A percentile compares a stretch with the other conserved stretches of the same genome.
Evolutionary conservation across 805 yeast genomes (phyloP).

Genomic region (Lipomyces japonicus): DNA sequence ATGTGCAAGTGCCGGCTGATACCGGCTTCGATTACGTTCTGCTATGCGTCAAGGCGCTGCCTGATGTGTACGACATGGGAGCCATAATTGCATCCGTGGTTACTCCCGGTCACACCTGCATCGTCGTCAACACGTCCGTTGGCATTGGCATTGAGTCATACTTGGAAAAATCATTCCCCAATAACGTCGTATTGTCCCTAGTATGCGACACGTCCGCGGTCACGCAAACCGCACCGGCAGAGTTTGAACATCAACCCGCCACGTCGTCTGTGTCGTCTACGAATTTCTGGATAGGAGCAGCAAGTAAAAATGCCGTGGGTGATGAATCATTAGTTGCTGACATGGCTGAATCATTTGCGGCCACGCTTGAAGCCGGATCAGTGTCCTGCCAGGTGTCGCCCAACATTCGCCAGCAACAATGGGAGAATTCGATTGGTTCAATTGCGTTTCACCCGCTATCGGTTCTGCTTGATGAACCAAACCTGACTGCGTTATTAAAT

Average conservation of each 20-base stretch:
- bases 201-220: constrained; percentile 42
- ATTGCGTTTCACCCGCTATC: constrained; percentile 27
- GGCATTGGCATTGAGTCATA: constrained; percentile 63
- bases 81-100: constrained; percentile 52
- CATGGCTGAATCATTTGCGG: constrained; percentile 28
- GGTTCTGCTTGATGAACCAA: constrained; percentile 29
- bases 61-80: constrained; percentile 55
- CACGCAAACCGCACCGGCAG: constrained; percentile 27
- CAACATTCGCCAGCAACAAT: constrained; percentile 29
- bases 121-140: constrained; percentile 48
- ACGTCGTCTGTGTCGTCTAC: constrained; percentile 3
- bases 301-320: background rate
- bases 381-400: constrained; percentile 21
- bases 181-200: constrained; percentile 54
- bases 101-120: constrained; percentile 44
- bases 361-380: constrained; percentile 28
- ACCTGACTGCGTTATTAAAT: constrained; percentile 12
- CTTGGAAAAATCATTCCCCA: constrained; percentile 50
- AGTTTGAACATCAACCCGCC: constrained; percentile 30
- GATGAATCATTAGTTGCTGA: constrained; percentile 22
- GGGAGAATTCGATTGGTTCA: constrained; percentile 29
- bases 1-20: constrained; percentile 20
- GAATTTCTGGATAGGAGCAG: constrained; percentile 24
- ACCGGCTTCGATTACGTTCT: constrained; percentile 54
- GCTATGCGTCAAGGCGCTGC: constrained; percentile 61